Evolutionary conservation across 139 green algal species (phyloP).

Genomic region (Haematococcus sp.): DNA sequence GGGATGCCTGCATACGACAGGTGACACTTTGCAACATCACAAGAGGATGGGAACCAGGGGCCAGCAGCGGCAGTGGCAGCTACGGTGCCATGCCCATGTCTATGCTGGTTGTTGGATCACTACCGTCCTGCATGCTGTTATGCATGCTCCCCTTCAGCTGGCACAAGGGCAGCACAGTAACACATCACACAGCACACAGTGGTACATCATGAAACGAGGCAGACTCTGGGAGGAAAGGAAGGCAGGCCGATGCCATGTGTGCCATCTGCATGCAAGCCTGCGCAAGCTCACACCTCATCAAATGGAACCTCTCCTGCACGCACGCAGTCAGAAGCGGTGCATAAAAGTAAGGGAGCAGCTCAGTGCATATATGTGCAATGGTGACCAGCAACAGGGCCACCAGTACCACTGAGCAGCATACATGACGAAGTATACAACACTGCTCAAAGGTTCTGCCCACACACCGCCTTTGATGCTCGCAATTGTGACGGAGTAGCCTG

Average conservation of each 20-base stretch:
- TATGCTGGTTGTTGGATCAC: not conserved
- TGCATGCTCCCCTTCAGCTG: too few species aligned
- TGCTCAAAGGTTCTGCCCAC: too few species aligned
- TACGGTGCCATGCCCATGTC: not conserved
- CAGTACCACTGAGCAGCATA: too few species aligned
- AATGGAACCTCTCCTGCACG: constrained; percentile 31
- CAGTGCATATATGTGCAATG: not conserved
- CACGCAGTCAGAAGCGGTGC: not conserved
- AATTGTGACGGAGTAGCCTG: constrained; percentile 19
- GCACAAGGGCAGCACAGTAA: too few species aligned
- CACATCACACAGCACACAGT: too few species aligned
- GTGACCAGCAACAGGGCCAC: too few species aligned
- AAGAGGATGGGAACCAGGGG: not conserved
- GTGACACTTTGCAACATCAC: not conserved
- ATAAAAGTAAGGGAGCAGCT: not conserved
- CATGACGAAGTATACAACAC: too few species aligned
- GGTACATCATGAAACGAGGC: too few species aligned
- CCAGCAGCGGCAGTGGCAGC: not conserved
- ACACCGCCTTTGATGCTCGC: constrained; percentile 23
- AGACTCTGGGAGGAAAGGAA: not conserved
- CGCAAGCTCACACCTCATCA: constrained; percentile 16
- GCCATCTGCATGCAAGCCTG: not conserved
- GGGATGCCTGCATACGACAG: not conserved
- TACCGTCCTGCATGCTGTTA: too few species aligned
- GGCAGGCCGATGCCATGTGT: not conserved